Evolutionary conservation across 1,284 basidiomycete species (phyloP).

Genomic region (Sanghuangporus weigelae): DNA sequence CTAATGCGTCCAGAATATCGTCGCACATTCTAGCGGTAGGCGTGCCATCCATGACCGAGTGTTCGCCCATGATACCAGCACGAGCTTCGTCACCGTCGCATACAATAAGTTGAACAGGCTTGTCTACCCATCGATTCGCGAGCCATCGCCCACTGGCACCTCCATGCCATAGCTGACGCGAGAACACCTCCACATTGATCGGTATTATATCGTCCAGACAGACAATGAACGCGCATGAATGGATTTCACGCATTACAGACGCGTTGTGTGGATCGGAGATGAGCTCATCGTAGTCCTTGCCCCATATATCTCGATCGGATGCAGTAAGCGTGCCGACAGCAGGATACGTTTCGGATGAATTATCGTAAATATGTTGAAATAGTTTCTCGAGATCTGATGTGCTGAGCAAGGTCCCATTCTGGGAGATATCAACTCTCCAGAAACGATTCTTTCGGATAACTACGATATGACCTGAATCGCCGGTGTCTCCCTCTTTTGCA

Average conservation of each 20-base stretch:
- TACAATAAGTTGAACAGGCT: conserved; percentile 78
- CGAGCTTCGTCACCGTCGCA: conserved; percentile 75
- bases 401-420: conserved; percentile 57
- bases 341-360: conserved; percentile 55
- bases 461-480: conserved; percentile 71
- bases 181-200: conserved; percentile 48
- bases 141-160: conserved; percentile 31
- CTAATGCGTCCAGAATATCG: conserved; percentile 62
- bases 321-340: conserved; percentile 76
- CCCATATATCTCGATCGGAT: conserved; percentile 80
- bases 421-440: conserved; percentile 66
- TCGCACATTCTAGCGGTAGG: conserved; percentile 66
- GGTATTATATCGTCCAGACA: conserved; percentile 67
- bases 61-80: conserved; percentile 87
- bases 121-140: conserved; percentile 78
- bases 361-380: conserved; percentile 68
- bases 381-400: conserved; percentile 70
- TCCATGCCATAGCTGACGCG: conserved; percentile 72
- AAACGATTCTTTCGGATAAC: conserved; percentile 74
- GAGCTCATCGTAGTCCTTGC: conserved; percentile 68
- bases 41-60: conserved; percentile 87
- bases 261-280: conserved; percentile 54
- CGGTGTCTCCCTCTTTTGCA: conserved; percentile 53
- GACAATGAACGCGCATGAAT: conserved; percentile 79
- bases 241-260: conserved; percentile 63